Evolutionary conservation across 2,329 filamentous ascomycete species (phyloP).

Genomic region (Colletotrichum simmondsii): DNA sequence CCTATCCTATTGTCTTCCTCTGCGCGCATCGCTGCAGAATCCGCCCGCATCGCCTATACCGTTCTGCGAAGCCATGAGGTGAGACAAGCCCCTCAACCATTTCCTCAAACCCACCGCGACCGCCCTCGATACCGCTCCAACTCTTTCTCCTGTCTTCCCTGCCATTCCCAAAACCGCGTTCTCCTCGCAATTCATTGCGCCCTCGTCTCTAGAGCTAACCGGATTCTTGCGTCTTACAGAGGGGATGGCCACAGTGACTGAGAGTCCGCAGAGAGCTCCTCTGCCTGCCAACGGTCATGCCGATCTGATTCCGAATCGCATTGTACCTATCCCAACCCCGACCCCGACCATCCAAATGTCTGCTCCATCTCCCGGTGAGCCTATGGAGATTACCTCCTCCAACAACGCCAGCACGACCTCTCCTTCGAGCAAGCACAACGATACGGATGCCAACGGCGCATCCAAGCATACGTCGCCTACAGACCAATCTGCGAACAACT

Average conservation of each 20-base stretch:
- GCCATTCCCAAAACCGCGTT: constrained; percentile 20
- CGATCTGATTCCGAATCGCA: constrained; percentile 61
- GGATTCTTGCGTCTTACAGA: constrained; percentile 44
- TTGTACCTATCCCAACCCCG: constrained; percentile 62
- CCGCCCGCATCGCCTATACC: constrained; percentile 5
- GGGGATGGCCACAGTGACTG: constrained; percentile 65
- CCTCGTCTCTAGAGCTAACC: constrained; percentile 36
- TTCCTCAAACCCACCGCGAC: constrained; percentile 19
- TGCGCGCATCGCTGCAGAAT: not conserved
- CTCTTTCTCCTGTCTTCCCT: constrained; percentile 13
- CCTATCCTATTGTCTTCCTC: not conserved
- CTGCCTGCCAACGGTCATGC: constrained; percentile 52
- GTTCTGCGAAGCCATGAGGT: constrained; percentile 33
- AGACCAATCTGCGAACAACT: constrained; percentile 48
- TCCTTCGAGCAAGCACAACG: constrained; percentile 27
- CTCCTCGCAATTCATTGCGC: constrained; percentile 17
- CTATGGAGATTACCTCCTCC: constrained; percentile 71
- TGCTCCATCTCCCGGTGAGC: constrained; percentile 66
- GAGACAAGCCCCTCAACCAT: constrained; percentile 27
- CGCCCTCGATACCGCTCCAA: constrained; percentile 35
- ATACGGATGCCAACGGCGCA: constrained; percentile 41
- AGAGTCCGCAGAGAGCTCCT: constrained; percentile 58
- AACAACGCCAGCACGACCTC: constrained; percentile 48
- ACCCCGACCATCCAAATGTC: constrained; percentile 69
- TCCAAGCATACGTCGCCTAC: constrained; percentile 50